Percentiles rank a stretch among this genome's conserved stretches.
phyloP scores from a whole-genome alignment of 208 protist species.

The Leishmania lainsoni region DNA sequence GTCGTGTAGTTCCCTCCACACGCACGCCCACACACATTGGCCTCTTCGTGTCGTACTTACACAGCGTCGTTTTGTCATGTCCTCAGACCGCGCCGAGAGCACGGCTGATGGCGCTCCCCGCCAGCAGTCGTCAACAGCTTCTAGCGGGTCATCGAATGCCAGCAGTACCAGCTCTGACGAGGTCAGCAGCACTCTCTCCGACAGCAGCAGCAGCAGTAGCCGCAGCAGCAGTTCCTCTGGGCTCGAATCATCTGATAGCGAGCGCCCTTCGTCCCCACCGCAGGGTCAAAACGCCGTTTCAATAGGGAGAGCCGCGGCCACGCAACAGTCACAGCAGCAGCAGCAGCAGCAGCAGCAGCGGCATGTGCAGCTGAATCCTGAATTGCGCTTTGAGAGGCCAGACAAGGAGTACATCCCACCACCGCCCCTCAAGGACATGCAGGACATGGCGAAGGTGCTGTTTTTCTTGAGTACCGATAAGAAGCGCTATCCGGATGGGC shows the following conservation, averaged over 20 bases:
- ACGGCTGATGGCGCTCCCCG: background rate
- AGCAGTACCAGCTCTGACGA: constrained; percentile 31
- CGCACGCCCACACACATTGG: background rate
- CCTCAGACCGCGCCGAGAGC: background rate
- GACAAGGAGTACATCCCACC: constrained; percentile 79
- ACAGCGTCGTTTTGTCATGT: background rate
- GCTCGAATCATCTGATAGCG: constrained; percentile 16
- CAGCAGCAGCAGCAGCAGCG: constrained; percentile 7
- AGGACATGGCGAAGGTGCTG: constrained; percentile 36
- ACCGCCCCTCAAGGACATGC: constrained; percentile 31
- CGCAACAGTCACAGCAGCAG: background rate
- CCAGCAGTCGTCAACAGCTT: background rate
- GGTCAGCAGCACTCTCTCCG: constrained; percentile 18
- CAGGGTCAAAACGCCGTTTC: constrained; percentile 10
- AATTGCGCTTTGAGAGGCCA: constrained; percentile 61
- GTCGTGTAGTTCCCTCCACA: background rate
- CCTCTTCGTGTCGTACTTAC: background rate
- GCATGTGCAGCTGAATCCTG: constrained; percentile 59
- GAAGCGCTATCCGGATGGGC: constrained; percentile 60
- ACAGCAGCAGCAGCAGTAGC: constrained; percentile 26
- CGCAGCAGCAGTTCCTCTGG: constrained; percentile 15
- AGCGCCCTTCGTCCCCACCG: constrained; percentile 1
- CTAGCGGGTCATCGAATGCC: constrained; percentile 30
- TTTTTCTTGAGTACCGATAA: constrained; percentile 51
- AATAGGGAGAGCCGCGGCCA: constrained; percentile 1